Evolutionary conservation across 2,329 filamentous ascomycete species (phyloP), one percentile per base, ranked within the genome.

Genomic region (Botrytis byssoidea): DNA sequence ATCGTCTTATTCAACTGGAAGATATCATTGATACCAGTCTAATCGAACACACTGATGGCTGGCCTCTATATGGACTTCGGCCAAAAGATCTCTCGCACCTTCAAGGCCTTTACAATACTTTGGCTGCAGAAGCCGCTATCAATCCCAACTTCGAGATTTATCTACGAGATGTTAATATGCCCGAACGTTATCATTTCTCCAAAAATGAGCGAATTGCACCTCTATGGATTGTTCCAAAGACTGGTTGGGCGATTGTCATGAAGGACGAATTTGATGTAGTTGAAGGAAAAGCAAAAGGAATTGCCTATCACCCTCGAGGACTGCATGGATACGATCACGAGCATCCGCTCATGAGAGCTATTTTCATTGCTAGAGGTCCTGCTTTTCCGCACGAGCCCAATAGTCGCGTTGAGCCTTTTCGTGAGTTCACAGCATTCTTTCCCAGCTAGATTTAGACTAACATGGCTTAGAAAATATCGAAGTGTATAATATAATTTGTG

Each of bases 301-400:
- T 88, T 20, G 85, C 89, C 0, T 99, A 98, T 80, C 88, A 92
- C 77, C 96, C 96, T 0, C 88, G 88, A 42, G 96, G 96, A 3
- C 84, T 99, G 3, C 96, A 99, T 80, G 96, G 96, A 2, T 99
- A 98, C 81, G 96, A 99, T 81, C 92, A 97, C 79, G 91, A 97
- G 79, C 92, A 99, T 81, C 95, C 95, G 0, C 85, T 99, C 63
- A 99, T 99, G 96, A 87, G 96, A 57, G 95, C 96, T 0, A 97
- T 99, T 61, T 99, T 99, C 79, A 87, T 98, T 67, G 96, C 96
- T 1, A 87, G 93, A 57, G 96, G 96, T 0, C 96, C 96, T 6
- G 95, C 95, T 0, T 99, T 99, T 80, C 93, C 94, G 0, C 95
- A 98, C 79, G 84, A 88, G 57, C 90, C 93, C 0, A 95, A 96